Percentiles rank a stretch among this genome's conserved stretches.
Conservation (phyloP, 2,329 filamentous ascomycete species). For the Leptographium lundbergii region DNA sequence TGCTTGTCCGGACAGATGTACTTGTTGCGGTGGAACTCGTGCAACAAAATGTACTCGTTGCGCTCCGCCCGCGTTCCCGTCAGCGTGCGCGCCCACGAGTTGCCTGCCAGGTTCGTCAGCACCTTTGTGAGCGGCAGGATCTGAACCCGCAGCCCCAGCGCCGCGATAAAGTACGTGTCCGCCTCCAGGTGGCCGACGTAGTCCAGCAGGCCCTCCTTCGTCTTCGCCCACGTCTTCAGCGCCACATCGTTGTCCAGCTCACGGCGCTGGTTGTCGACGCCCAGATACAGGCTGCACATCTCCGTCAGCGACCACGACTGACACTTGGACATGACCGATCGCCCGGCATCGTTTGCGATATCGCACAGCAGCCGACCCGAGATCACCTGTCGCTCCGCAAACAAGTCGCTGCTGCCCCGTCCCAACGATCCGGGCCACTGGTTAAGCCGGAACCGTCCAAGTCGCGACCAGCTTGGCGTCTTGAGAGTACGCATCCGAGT, state of each 20-base stretch:
- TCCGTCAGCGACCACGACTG: conserved; percentile 97
- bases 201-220: conserved; percentile 78
- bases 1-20: conserved; percentile 97
- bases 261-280: conserved; percentile 46
- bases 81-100: conserved; percentile 93
- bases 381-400: conserved; percentile 81
- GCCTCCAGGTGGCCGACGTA: conserved; percentile 89
- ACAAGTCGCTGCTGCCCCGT: conserved; percentile 79
- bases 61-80: conserved; percentile 93
- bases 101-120: conserved; percentile 89
- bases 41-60: conserved; percentile 97
- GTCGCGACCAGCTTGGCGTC: conserved; percentile 85
- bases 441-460: conserved; percentile 71
- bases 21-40: conserved; percentile 93
- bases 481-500: conserved; percentile 82
- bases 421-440: conserved; percentile 83
- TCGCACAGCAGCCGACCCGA: conserved; percentile 86
- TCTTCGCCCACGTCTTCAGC: conserved; percentile 73
- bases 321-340: conserved; percentile 93
- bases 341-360: conserved; percentile 89
- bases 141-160: conserved; percentile 77
- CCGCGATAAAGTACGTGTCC: conserved; percentile 92
- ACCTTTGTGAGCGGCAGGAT: conserved; percentile 91
- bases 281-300: conserved; percentile 85
- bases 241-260: conserved; percentile 84